Percentiles rank a stretch among this genome's conserved stretches.
Conservation (phyloP, 2,329 filamentous ascomycete species). For the Fusarium piperis region DNA sequence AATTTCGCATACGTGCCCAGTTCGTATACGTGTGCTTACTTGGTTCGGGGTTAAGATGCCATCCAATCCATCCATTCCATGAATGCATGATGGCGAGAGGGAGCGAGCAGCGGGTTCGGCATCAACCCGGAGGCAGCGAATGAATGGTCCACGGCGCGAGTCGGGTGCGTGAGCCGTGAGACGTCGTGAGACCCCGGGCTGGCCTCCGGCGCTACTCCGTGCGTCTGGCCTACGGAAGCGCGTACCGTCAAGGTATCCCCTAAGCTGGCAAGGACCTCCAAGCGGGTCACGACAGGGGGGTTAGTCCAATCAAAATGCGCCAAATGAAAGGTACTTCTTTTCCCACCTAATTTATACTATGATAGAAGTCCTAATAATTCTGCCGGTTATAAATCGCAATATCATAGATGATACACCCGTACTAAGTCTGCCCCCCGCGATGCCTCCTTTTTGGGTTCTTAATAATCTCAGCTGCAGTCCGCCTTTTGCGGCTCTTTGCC, state of each 20-base stretch:
- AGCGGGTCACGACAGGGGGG: no score
- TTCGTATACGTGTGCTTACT: slow-evolving; percentile 2
- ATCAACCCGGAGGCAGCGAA: not conserved
- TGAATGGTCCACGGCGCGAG: slow-evolving; percentile 1
- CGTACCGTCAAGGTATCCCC: slow-evolving; percentile 23
- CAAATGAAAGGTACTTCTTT: no score
- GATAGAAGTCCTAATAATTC: no score
- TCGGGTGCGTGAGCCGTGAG: slow-evolving; percentile 10
- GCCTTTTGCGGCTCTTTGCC: no score
- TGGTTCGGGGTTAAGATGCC: not conserved
- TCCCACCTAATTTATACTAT: no score
- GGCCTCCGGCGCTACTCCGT: slow-evolving; percentile 10
- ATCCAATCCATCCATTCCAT: not conserved
- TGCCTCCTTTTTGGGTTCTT: no score
- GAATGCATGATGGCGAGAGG: slow-evolving; percentile 1
- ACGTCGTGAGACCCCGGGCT: slow-evolving; percentile 17
- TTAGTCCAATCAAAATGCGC: no score
- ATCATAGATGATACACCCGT: no score
- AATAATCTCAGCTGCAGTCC: no score
- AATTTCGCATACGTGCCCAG: slow-evolving; percentile 7
- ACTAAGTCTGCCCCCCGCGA: no score
- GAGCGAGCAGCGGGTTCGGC: not conserved
- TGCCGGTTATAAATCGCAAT: no score
- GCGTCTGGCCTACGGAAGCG: not conserved
- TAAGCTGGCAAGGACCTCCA: no score